Evolutionary conservation across 179 eudicot genomes (phyloP), one percentile per base, ranked within the genome.

Genomic region (Patellifolia procumbens): DNA sequence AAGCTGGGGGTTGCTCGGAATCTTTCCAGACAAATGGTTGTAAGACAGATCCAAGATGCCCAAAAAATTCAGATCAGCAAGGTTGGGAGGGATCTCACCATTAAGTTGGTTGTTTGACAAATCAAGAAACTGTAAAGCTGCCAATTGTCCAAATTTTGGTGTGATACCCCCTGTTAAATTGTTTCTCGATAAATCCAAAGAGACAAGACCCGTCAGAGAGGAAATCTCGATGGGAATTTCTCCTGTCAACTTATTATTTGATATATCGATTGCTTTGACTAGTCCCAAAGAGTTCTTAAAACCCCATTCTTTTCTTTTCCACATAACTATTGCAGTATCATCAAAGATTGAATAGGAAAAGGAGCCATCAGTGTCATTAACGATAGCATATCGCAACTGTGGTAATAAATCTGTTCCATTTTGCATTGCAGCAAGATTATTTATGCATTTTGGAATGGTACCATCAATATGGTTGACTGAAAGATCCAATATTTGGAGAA

Each of bases 401-500:
- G 56, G 2, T 12, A 24, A 13, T 0, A 73, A 42, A 11, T n/a
- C 10, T 9, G 70, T 66, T 8, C 6, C 32, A 13, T 66, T 66
- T 0, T 24, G 22, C 83, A 81, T 81, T n/a, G 72, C 75, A 28
- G 35, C 39, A 6, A 80, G 65, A 43, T 77, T 80, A 10, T n/a
- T 1, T 20, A 83, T 31, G 72, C 83, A 83, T 22, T 39, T n/a
- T 12, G 86, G 86, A 16, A 83, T 80, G 0, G n/a, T 8, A 10
- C 83, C 81, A 1, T 62, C 43, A 9, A 83, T 35, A 35, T 22
- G 26, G 22, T 83, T 80, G 28, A 5, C 0, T 5, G 86, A 74
- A 24, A 84, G 71, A 68, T 84, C 86, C 15, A 81, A 53, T 8
- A 78, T 75, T 42, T 78, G 86, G 24, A 80, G 78, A 13, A 2